Base-by-base conservation (phyloP, 2,329 filamentous ascomycete genomes). In the Eutypa lata region DNA sequence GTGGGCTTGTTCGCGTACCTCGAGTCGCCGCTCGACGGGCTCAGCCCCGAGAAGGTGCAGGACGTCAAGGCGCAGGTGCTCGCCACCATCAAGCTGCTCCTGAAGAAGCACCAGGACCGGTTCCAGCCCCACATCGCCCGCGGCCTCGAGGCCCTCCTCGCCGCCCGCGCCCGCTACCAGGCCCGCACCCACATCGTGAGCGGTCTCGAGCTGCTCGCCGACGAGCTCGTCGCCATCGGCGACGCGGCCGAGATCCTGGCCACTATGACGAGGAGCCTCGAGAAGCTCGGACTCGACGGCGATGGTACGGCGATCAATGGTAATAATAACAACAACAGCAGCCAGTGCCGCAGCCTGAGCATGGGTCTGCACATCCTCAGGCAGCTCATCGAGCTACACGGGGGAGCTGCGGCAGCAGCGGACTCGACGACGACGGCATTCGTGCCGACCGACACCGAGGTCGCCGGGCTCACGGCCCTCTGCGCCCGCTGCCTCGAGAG, bases 61-160 rank as follows among this genome's bases (percentile, higher is more conserved):
- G 87, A 90, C 58, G 77, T 90, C 53, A 90, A 89, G 69, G 83
- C 86, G 6, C 89, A 92, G 69, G 85, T 88, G 19, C 74, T 92
- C 11, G 83, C 85, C 1, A 89, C 89, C 1, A 84, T 91, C 65
- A 87, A 88, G 64, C 79, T 90, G 3, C 79, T 93, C 50, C 79
- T 91, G 14, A 84, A 84, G 58, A 81, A 86, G 65, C 81, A 88
- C 63, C 82, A 83, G 35, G 81, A 82, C 51, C 79, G 77, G 57
- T 89, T 90, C 61, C 78, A 81, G 55, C 82, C 84, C 3, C 87
- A 90, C 72, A 82, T 89, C 43, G 80, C 84, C 14, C 80, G 81
- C 24, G 84, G 86, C 0, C 78, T 93, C 1, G 83, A 86, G 64
- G 81, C 87, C 6, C 75, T 91, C 1, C 76, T 91, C 21, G 75